Percentiles rank a stretch among this genome's conserved stretches.
phyloP scores from a whole-genome alignment of 306 rosid species.

The Lathyrus sativus region DNA sequence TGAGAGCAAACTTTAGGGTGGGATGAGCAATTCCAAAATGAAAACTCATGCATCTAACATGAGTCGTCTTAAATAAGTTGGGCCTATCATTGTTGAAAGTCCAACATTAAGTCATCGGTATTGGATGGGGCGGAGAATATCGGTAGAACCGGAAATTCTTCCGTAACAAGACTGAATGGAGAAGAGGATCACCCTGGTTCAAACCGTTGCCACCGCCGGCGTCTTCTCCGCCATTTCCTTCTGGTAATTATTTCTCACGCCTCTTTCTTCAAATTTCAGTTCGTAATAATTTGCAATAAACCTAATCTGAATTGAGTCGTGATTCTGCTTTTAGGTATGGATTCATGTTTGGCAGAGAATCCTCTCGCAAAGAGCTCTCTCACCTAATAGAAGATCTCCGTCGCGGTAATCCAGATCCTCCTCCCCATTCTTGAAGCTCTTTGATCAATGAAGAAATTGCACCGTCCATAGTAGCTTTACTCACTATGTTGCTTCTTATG shows the following conservation, averaged over 20 bases:
- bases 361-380: slow-evolving; percentile 88
- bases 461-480: background rate
- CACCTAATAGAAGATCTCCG: slow-evolving; percentile 73
- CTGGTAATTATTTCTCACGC: slow-evolving; percentile 48
- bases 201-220: slow-evolving; percentile 72
- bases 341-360: slow-evolving; percentile 93
- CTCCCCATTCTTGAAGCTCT: slow-evolving; percentile 48
- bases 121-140: background rate
- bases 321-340: slow-evolving; percentile 59
- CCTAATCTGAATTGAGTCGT: background rate
- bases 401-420: slow-evolving; percentile 45
- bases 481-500: background rate
- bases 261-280: background rate
- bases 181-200: slow-evolving; percentile 74
- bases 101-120: background rate
- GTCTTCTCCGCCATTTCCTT: slow-evolving; percentile 86
- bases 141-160: no score
- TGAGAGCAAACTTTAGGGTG: no score
- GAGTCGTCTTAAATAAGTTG: background rate
- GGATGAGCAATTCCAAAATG: no score
- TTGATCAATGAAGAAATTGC: background rate
- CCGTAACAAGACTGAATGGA: slow-evolving; percentile 41
- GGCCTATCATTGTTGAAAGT: background rate
- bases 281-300: background rate
- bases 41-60: no score